Percentiles rank a stretch among this genome's conserved stretches.
Conservation (phyloP, 768 basidiomycete species). For the Boletus rufocinnamomeus region DNA sequence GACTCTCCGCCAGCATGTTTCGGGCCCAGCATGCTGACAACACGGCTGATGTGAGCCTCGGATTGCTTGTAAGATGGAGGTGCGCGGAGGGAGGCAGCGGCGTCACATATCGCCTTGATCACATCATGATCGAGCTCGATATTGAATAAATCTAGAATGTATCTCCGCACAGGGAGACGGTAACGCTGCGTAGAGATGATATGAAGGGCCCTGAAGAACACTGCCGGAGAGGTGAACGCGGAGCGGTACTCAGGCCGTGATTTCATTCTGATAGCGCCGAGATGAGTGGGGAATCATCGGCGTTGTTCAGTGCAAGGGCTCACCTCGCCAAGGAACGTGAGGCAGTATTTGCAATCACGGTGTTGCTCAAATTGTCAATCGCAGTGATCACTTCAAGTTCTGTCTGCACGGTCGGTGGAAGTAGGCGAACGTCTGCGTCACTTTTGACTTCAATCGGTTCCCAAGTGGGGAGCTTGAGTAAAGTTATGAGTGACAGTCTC, state of each 20-base stretch:
- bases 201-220: constrained; percentile 85
- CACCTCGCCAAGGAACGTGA: constrained; percentile 88
- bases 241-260: constrained; percentile 70
- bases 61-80: constrained; percentile 46
- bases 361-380: constrained; percentile 92
- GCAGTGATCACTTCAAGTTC: constrained; percentile 87
- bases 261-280: constrained; percentile 60
- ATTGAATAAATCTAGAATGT: constrained; percentile 91
- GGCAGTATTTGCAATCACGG: constrained; percentile 93
- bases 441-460: constrained; percentile 36
- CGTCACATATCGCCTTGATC: constrained; percentile 54
- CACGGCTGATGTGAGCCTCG: constrained; percentile 44
- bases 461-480: constrained; percentile 73
- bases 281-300: neutral
- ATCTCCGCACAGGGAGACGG: constrained; percentile 88
- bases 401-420: constrained; percentile 63
- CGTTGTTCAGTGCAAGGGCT: constrained; percentile 22
- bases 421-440: constrained; percentile 48
- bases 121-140: constrained; percentile 70
- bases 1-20: constrained; percentile 51
- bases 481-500: constrained; percentile 7
- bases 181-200: constrained; percentile 89
- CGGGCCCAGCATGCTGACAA: constrained; percentile 64
- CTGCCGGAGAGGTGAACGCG: constrained; percentile 74
- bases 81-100: constrained; percentile 51